Conservation (phyloP, 805 yeast species). For the Saturnispora besseyi region DNA sequence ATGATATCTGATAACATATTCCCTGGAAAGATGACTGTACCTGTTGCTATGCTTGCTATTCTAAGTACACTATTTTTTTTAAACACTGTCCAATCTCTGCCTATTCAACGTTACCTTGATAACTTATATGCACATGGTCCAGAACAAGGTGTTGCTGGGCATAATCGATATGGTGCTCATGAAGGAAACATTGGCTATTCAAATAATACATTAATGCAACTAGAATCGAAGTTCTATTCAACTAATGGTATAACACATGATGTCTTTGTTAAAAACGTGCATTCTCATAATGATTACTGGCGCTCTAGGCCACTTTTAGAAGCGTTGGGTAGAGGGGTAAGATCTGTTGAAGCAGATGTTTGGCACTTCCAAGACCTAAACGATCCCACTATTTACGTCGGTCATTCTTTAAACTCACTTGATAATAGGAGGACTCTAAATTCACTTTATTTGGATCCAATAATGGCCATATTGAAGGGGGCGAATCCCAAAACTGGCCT, state of each 20-base stretch:
- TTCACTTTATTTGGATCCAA: constrained; percentile 43
- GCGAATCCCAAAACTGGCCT: constrained; percentile 32
- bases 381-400: constrained; percentile 42
- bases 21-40: constrained; percentile 1
- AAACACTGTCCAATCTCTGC: constrained; percentile 6
- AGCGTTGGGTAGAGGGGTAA: constrained; percentile 39
- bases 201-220: not conserved
- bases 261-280: constrained; percentile 28
- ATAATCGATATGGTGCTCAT: not conserved
- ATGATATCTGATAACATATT: not conserved
- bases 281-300: constrained; percentile 56
- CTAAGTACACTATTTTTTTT: constrained; percentile 2
- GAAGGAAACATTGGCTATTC: constrained; percentile 1
- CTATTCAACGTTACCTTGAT: not conserved
- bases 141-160: not conserved
- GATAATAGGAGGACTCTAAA: constrained; percentile 38
- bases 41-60: constrained; percentile 5
- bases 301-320: constrained; percentile 37
- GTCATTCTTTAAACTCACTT: constrained; percentile 47
- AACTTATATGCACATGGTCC: not conserved
- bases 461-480: constrained; percentile 38
- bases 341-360: constrained; percentile 47
- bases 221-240: constrained; percentile 7
- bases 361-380: constrained; percentile 33
- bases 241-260: constrained; percentile 19